Conservation (phyloP, 139 green algal genomes). For the Tetradesmus lagerheimii region DNA sequence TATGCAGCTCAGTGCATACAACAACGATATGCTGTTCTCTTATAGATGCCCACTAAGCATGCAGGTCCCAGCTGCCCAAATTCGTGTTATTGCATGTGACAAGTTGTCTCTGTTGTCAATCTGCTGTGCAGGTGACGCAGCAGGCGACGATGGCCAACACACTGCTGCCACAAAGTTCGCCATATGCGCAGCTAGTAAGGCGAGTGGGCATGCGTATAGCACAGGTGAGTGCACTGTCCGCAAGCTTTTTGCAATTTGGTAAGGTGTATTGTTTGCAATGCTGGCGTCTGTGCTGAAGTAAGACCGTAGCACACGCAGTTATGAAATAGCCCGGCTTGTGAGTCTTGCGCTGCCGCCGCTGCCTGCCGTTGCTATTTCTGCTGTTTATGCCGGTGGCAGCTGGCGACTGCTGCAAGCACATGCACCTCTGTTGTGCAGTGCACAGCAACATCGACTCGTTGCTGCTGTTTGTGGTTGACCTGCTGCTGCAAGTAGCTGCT, state of each 20-base stretch:
- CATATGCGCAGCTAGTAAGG: constrained; percentile 48
- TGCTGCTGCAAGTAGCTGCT: constrained; percentile 49
- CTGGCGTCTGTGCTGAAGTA: no score
- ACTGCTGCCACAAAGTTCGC: constrained; percentile 67
- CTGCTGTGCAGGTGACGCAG: constrained; percentile 51
- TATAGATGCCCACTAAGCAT: no score
- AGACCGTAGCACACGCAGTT: no score
- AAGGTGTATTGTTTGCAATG: no score
- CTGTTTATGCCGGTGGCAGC: not conserved
- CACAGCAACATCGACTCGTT: no score
- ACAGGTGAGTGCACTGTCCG: constrained; percentile 2
- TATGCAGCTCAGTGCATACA: no score
- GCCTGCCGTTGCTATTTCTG: no score
- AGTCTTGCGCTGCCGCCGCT: no score
- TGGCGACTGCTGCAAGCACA: not conserved
- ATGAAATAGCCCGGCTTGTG: no score
- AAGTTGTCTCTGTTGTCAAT: not conserved
- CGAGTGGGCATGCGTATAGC: constrained; percentile 55
- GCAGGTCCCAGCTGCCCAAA: no score
- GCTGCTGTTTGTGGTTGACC: no score
- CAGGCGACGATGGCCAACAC: constrained; percentile 52
- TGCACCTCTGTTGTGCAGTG: not conserved
- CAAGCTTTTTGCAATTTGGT: not conserved
- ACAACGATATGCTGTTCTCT: no score
- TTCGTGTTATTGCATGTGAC: not conserved